These are phyloP conservation scores for Sarcodon sp. DNA, from an alignment of 768 basidiomycete species.

Conservation along the genomic window DNA sequence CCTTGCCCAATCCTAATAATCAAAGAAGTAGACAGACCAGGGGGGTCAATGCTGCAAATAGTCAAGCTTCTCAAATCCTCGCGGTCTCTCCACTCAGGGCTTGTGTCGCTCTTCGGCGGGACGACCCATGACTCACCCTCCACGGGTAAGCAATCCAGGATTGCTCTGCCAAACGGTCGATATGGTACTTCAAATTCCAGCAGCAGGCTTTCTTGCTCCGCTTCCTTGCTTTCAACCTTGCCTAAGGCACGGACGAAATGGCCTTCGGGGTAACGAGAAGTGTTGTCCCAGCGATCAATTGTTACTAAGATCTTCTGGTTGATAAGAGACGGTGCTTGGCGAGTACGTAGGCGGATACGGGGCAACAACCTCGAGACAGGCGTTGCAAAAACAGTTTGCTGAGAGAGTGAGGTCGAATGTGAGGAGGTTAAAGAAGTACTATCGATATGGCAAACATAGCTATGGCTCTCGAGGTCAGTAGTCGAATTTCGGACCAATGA, in stretches of 20 bases:
- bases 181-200: conserved; percentile 96
- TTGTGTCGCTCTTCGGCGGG: conserved; percentile 48
- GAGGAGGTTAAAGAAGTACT: conserved; percentile 74
- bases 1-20: not conserved
- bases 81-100: conserved; percentile 64
- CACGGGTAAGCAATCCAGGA: conserved; percentile 77
- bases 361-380: conserved; percentile 88
- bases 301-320: conserved; percentile 94
- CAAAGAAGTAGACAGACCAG: conserved; percentile 33
- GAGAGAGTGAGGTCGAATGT: conserved; percentile 64
- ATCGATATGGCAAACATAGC: conserved; percentile 94
- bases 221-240: conserved; percentile 86
- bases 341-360: conserved; percentile 86
- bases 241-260: conserved; percentile 93
- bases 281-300: conserved; percentile 84
- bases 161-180: conserved; percentile 91
- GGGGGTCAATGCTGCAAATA: conserved; percentile 96
- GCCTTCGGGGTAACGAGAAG: conserved; percentile 88
- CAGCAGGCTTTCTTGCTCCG: conserved; percentile 87
- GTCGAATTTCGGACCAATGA: not conserved
- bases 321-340: conserved; percentile 81
- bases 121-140: conserved; percentile 94
- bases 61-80: conserved; percentile 78
- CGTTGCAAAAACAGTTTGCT: conserved; percentile 89
- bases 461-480: conserved; percentile 13